Evolutionary conservation across 2,329 filamentous ascomycete genomes (phyloP).

Genomic region (Ceratocystis diversiconidia): DNA sequence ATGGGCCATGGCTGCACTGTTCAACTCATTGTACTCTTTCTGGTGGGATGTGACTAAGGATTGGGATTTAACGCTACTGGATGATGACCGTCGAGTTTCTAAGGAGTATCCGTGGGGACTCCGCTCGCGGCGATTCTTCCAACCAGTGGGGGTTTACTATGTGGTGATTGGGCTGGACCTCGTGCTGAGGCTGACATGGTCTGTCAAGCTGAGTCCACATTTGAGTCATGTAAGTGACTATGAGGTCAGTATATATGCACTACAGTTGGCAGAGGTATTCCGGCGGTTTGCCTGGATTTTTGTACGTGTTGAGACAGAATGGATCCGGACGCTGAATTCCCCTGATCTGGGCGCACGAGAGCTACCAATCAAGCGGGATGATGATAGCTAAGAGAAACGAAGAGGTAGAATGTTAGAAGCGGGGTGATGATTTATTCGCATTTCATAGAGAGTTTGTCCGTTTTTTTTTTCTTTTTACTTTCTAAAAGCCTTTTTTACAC

Average conservation of each 20-base stretch:
- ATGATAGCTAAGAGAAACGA: constrained; percentile 24
- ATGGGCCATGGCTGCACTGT: constrained; percentile 58
- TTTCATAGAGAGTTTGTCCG: neutral
- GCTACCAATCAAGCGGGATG: constrained; percentile 46
- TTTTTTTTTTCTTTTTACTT: no score
- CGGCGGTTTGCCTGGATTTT: constrained; percentile 96
- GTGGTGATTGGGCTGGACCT: constrained; percentile 64
- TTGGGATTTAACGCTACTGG: constrained; percentile 85
- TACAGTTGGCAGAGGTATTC: constrained; percentile 76
- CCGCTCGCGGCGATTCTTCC: constrained; percentile 58
- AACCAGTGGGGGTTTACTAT: constrained; percentile 65
- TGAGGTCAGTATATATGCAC: constrained; percentile 75
- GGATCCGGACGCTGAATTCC: constrained; percentile 48
- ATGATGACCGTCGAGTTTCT: constrained; percentile 39
- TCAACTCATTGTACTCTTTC: constrained; percentile 91
- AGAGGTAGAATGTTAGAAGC: neutral
- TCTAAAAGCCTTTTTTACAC: neutral
- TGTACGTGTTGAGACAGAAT: constrained; percentile 88
- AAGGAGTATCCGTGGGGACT: constrained; percentile 63
- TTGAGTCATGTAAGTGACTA: constrained; percentile 74
- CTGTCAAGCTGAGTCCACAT: constrained; percentile 69
- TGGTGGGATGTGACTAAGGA: constrained; percentile 97
- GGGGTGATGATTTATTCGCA: neutral
- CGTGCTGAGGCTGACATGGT: constrained; percentile 77
- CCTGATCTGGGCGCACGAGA: constrained; percentile 67